Conservation (phyloP, 371 early-diverging fungal species). For the Lichtheimia ornata region DNA sequence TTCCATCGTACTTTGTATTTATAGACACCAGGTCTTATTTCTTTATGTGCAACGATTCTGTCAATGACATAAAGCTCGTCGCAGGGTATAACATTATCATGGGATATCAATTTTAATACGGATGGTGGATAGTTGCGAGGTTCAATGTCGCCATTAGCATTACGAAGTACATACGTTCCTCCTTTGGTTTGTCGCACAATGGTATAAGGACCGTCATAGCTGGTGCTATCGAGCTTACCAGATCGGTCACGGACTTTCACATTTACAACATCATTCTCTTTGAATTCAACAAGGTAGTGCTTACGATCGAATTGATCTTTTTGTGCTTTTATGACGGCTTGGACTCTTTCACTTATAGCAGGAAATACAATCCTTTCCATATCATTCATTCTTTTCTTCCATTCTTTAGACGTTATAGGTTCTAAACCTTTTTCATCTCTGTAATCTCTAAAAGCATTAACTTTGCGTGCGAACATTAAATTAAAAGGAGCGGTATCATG, state of each 20-base stretch:
- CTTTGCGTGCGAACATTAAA: too few relatives aligned
- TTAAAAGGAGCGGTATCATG: too few relatives aligned
- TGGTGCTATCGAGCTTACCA: not conserved
- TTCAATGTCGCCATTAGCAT: constrained; percentile 11
- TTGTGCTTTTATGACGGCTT: not conserved
- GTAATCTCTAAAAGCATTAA: too few relatives aligned
- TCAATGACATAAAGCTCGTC: constrained; percentile 10
- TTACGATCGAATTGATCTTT: not conserved
- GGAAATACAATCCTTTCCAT: not conserved
- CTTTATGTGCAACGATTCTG: constrained; percentile 6
- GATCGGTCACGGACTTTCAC: not conserved
- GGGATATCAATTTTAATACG: constrained; percentile 14
- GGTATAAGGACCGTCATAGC: constrained; percentile 9
- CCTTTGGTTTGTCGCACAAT: constrained; percentile 12
- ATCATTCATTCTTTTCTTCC: too few relatives aligned
- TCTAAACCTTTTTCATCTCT: too few relatives aligned
- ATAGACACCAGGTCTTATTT: not conserved
- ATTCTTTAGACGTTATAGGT: too few relatives aligned
- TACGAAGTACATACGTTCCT: constrained; percentile 13
- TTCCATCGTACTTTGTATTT: constrained; percentile 12
- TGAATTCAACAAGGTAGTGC: not conserved
- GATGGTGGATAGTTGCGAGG: constrained; percentile 16
- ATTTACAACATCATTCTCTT: not conserved
- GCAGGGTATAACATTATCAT: constrained; percentile 10
- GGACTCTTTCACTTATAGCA: not conserved